Evolutionary conservation across 2,329 filamentous ascomycete genomes (phyloP), one percentile per base, ranked within the genome.

Genomic region (Aspergillus hortae): DNA sequence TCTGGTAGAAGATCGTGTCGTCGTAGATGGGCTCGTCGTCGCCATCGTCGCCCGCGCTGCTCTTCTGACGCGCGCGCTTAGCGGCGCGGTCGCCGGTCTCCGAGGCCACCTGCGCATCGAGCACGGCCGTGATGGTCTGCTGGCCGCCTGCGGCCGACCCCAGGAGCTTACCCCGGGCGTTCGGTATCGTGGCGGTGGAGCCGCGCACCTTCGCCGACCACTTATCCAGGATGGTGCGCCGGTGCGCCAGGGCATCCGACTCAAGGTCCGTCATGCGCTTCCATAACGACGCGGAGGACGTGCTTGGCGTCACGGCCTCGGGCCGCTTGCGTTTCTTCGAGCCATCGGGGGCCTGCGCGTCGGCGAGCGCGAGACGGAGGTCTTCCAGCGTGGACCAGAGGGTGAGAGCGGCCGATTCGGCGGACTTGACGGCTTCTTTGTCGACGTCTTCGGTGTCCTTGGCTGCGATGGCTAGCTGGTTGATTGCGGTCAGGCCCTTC

Each of bases 1-100:
- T 77, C 68, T 95, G 90, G 74, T 99, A 99, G 71, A 97, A 96
- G 67, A 95, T 86, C 10, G 89, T 90, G 63, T 99, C 94, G 67
- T 97, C 92, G 75, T 94, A 99, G 60, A 96, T 85, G 71, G 68
- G 63, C 86, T 84, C 60, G 11, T 51, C 36, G 15, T 52, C 41
- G 5, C 57, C 56, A 36, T 53, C 41, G n/a, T 55, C 44, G 14
- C 40, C 44, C 11, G 36, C 48, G n/a, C 49, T 46, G 35, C 51
- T 53, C 21, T 55, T 25, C 15, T 52, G 60, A 9, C 69, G 68
- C 5, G 62, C 57, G 42, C 68, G 68, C 47, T 73, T 73, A 6
- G 61, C 56, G 4, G 60, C 54, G 25, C 65, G 64, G 35, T 70
- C 65, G 5, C 65, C 63, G 3, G 63, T 60, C 56, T 76, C 71